A percentile compares a stretch with the other conserved stretches of the same genome.
Evolutionary conservation across 2,329 filamentous ascomycete genomes (phyloP).

Genomic region (Fusarium caatingaense): DNA sequence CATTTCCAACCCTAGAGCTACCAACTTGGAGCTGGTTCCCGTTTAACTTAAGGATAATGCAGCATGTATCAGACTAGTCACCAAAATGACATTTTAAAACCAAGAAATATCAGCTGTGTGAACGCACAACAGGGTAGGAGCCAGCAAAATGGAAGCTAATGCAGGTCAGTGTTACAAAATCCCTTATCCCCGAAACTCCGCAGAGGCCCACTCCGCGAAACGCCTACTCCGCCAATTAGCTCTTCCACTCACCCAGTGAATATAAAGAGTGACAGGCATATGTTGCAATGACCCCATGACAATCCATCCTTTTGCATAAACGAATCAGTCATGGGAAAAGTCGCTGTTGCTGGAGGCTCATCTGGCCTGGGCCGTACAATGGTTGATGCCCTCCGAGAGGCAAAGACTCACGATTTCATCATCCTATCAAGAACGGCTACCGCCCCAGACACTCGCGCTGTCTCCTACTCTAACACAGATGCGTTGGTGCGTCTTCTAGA

Average conservation of each 20-base stretch:
- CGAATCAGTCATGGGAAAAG: background rate
- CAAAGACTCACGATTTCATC: background rate
- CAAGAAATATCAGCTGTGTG: background rate
- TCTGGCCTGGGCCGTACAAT: background rate
- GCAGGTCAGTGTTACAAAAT: background rate
- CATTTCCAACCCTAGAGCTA: no score
- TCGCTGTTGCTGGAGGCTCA: conserved; percentile 6
- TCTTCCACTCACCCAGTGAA: background rate
- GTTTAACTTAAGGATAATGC: background rate
- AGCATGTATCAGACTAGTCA: background rate
- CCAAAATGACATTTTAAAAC: background rate
- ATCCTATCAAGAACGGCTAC: background rate
- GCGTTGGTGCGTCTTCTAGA: background rate
- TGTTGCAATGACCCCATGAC: background rate
- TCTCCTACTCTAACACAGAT: background rate
- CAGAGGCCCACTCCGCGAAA: background rate
- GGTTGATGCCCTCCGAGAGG: background rate
- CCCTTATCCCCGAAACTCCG: background rate
- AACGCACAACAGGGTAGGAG: background rate
- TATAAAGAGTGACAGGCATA: background rate
- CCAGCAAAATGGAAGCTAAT: background rate
- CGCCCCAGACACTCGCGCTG: fast-evolving
- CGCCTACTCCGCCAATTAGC: background rate
- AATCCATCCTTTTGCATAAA: background rate
- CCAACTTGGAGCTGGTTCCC: background rate